phyloP scores from a whole-genome alignment of 2,329 filamentous ascomycete genomes.

The Colletotrichum sojae region DNA sequence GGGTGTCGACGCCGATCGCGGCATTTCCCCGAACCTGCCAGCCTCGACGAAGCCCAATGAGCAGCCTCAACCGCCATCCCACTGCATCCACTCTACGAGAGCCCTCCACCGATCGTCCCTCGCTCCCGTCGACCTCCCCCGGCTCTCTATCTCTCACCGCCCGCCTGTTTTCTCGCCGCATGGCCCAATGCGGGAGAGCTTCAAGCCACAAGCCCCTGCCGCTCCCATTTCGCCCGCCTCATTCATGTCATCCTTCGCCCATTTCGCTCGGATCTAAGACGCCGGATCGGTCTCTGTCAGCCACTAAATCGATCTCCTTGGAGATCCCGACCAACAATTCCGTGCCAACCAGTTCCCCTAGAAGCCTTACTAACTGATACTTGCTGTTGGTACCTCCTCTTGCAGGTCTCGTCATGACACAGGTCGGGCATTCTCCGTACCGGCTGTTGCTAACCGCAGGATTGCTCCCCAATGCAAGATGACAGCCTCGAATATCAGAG shows the following conservation, averaged over 20 bases:
- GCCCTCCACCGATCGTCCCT: conserved; percentile 3
- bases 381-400: neutral
- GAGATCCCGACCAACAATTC: conserved; percentile 3
- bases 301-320: conserved; percentile 16
- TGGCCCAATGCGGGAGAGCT: conserved; percentile 8
- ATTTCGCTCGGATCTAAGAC: conserved; percentile 20
- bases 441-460: neutral
- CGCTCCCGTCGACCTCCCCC: neutral
- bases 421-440: conserved; percentile 20
- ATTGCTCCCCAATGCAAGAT: neutral
- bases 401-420: neutral
- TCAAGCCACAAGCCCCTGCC: conserved; percentile 9
- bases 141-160: conserved; percentile 9
- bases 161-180: conserved; percentile 10
- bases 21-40: conserved; percentile 17
- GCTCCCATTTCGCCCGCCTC: conserved; percentile 21
- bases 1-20: conserved; percentile 28
- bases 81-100: conserved; percentile 18
- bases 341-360: conserved; percentile 22
- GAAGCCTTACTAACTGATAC: conserved; percentile 20
- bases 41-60: conserved; percentile 25
- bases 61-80: conserved; percentile 28
- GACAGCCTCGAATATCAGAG: conserved; percentile 2
- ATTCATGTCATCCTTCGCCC: conserved; percentile 14
- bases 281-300: conserved; percentile 25